Evolutionary conservation across 257 asterid genomes (phyloP).

Genomic region (Paraleonurus japonicus): DNA sequence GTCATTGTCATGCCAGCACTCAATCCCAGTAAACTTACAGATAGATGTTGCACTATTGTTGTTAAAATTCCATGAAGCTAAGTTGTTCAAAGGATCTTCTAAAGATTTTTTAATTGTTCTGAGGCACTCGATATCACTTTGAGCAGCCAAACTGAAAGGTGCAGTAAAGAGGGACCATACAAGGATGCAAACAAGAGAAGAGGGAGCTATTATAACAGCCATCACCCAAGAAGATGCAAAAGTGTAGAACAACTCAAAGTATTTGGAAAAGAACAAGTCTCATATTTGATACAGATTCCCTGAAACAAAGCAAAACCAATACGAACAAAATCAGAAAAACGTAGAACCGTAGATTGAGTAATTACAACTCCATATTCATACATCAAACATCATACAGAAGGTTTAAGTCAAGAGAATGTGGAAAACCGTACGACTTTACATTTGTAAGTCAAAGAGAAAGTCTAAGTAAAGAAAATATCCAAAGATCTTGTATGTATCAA

Average conservation of each 20-base stretch:
- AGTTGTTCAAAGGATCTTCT: conserved; percentile 51
- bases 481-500: not conserved
- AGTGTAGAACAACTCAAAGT: conserved; percentile 9
- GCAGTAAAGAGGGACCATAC: conserved; percentile 34
- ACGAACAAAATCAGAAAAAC: conserved; percentile 8
- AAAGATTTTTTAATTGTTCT: conserved; percentile 39
- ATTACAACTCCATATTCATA: not conserved
- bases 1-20: conserved; percentile 76
- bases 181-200: conserved; percentile 28
- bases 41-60: conserved; percentile 51
- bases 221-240: conserved; percentile 13
- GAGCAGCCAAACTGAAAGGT: conserved; percentile 36
- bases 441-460: not conserved
- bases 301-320: conserved; percentile 9
- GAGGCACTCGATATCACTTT: conserved; percentile 63
- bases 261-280: conserved; percentile 5
- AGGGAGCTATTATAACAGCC: conserved; percentile 30
- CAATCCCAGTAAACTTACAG: conserved; percentile 61
- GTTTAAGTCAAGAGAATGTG: not conserved
- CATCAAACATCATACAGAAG: not conserved
- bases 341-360: not conserved
- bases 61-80: conserved; percentile 57
- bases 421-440: not conserved
- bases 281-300: conserved; percentile 19
- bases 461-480: not conserved